phyloP scores from a whole-genome alignment of 257 asterid species.

The Ligustrum vulgare region DNA sequence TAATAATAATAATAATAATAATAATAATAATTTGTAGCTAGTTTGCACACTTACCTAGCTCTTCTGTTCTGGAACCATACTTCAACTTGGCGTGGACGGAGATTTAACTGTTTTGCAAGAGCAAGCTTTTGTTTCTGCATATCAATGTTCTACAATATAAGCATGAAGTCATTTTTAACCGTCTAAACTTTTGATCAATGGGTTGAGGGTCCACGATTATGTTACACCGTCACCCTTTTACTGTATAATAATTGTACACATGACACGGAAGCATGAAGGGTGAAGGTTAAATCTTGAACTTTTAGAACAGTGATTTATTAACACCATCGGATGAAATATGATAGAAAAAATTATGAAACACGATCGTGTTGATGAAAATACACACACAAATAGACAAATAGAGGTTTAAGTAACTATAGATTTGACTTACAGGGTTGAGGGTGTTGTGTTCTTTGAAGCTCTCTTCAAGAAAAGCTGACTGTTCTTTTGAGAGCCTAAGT shows the following conservation, averaged over 20 bases:
- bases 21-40: not conserved
- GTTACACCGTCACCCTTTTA: no score
- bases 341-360: no score
- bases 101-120: slow-evolving; percentile 77
- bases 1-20: not conserved
- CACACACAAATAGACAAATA: not conserved
- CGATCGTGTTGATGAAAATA: not conserved
- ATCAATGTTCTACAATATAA: not conserved
- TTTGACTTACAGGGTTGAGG: slow-evolving; percentile 75
- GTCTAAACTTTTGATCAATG: not conserved
- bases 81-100: slow-evolving; percentile 93
- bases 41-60: slow-evolving; percentile 59
- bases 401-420: no score
- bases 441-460: slow-evolving; percentile 89
- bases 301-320: no score
- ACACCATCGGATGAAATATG: not conserved
- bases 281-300: no score
- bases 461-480: slow-evolving; percentile 86
- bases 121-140: slow-evolving; percentile 78
- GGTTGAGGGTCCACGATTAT: no score
- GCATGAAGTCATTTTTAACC: not conserved
- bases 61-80: slow-evolving; percentile 96
- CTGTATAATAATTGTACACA: no score
- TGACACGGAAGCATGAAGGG: no score
- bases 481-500: slow-evolving; percentile 75